Conservation (phyloP, 1,284 basidiomycete species). For the Ustilago loliicola region DNA sequence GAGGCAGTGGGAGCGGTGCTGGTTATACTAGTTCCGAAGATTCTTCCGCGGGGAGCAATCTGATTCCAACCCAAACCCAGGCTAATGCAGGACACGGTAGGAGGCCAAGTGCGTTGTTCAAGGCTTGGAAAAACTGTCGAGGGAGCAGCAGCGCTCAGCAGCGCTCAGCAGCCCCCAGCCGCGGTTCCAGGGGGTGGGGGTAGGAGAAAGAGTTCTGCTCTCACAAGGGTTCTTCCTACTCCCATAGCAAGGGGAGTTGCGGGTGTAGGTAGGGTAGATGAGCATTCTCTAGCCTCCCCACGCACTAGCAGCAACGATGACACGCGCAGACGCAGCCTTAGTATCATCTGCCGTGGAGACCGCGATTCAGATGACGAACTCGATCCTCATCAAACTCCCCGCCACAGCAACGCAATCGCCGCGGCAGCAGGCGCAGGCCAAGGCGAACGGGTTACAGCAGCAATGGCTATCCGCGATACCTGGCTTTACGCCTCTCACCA, state of each 20-base stretch:
- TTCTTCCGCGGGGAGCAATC: too few relatives aligned
- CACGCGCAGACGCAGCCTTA: constrained; percentile 18
- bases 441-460: constrained; percentile 13
- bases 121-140: constrained; percentile 22
- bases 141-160: neutral
- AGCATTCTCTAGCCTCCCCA: constrained; percentile 2
- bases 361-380: constrained; percentile 21
- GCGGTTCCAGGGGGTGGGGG: constrained; percentile 2
- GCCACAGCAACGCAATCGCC: neutral
- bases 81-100: neutral
- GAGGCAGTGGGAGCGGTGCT: neutral
- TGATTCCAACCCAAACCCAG: neutral
- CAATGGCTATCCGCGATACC: constrained; percentile 43
- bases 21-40: neutral
- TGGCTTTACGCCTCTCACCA: constrained; percentile 36
- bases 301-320: neutral
- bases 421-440: neutral
- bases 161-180: neutral
- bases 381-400: neutral
- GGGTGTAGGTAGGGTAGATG: constrained; percentile 5
- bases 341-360: constrained; percentile 32
- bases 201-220: constrained; percentile 19
- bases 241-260: neutral
- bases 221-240: constrained; percentile 9
- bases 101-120: constrained; percentile 25